phyloP scores from a whole-genome alignment of 1,284 basidiomycete species.

The Calocybe gambosa region DNA sequence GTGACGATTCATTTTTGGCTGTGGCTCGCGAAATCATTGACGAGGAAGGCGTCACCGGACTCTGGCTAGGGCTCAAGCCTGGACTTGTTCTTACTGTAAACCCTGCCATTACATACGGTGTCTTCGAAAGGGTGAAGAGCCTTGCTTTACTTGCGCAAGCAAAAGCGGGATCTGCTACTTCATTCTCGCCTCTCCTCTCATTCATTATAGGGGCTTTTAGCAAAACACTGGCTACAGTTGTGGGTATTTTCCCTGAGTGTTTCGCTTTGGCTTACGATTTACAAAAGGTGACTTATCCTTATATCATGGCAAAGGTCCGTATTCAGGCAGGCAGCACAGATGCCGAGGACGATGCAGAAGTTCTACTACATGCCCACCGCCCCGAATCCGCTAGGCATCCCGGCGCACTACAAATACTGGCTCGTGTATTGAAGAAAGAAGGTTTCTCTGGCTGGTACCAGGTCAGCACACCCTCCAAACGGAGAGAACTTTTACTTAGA shows the following conservation, averaged over 20 bases:
- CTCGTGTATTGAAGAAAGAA: slow-evolving; percentile 67
- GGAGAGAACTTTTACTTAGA: not conserved
- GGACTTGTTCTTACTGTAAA: slow-evolving; percentile 92
- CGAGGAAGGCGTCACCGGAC: slow-evolving; percentile 88
- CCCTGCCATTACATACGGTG: slow-evolving; percentile 97
- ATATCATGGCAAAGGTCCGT: slow-evolving; percentile 96
- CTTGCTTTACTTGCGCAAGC: slow-evolving; percentile 51
- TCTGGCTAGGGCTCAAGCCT: slow-evolving; percentile 94
- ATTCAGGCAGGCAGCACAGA: slow-evolving; percentile 80
- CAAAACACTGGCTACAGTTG: slow-evolving; percentile 94
- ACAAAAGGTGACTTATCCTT: slow-evolving; percentile 79
- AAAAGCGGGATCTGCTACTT: slow-evolving; percentile 41
- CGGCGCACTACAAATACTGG: slow-evolving; percentile 75
- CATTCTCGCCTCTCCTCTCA: slow-evolving; percentile 73
- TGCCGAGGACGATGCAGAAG: slow-evolving; percentile 39
- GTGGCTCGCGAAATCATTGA: slow-evolving; percentile 85
- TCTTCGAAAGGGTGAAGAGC: slow-evolving; percentile 89
- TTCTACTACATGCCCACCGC: slow-evolving; percentile 28
- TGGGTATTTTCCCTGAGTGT: slow-evolving; percentile 36
- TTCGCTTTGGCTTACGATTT: not conserved
- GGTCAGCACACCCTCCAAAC: slow-evolving; percentile 40
- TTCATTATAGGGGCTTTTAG: slow-evolving; percentile 91
- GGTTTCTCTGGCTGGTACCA: slow-evolving; percentile 94
- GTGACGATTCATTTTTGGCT: slow-evolving; percentile 67
- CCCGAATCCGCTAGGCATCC: slow-evolving; percentile 45